Conservation (phyloP, 148 eudicot genomes). For the Salicornia ramosissima region DNA sequence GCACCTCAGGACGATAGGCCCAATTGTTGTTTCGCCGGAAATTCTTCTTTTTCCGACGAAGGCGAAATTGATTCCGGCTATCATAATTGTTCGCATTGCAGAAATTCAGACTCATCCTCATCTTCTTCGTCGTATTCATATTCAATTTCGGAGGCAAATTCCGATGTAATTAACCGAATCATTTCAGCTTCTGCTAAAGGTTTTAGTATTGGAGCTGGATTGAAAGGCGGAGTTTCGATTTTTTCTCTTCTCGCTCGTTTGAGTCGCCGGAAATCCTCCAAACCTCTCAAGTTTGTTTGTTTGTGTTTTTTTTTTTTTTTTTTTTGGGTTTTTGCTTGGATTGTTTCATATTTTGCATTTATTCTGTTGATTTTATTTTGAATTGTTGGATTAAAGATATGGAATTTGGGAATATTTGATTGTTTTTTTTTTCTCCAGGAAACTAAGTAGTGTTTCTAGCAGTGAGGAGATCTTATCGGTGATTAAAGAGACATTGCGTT, state of each 20-base stretch:
- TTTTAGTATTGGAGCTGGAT: conserved; percentile 84
- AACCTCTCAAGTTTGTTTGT: conserved; percentile 35
- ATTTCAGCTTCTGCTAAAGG: conserved; percentile 64
- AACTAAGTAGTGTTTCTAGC: conserved; percentile 39
- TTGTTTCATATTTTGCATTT: too few relatives aligned
- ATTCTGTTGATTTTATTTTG: not conserved
- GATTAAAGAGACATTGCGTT: conserved; percentile 78
- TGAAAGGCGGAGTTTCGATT: conserved; percentile 84
- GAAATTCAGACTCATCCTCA: conserved; percentile 31
- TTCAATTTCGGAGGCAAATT: conserved; percentile 51
- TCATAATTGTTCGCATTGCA: conserved; percentile 43
- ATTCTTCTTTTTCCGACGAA: not conserved
- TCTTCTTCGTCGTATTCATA: conserved; percentile 43
- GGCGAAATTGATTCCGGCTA: not conserved
- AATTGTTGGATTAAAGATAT: not conserved
- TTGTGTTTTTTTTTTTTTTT: too few relatives aligned
- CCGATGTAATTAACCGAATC: conserved; percentile 47
- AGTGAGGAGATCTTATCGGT: conserved; percentile 57
- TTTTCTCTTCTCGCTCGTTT: conserved; percentile 80
- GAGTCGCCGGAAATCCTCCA: conserved; percentile 49
- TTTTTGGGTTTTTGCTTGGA: not conserved
- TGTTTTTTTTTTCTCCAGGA: conserved; percentile 33
- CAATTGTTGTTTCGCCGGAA: not conserved
- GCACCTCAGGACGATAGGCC: conserved; percentile 8
- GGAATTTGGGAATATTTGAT: not conserved